Percentiles rank a stretch among this genome's conserved stretches.
Conservation (phyloP, 345 rosid species). For the Aurinia saxatilis region DNA sequence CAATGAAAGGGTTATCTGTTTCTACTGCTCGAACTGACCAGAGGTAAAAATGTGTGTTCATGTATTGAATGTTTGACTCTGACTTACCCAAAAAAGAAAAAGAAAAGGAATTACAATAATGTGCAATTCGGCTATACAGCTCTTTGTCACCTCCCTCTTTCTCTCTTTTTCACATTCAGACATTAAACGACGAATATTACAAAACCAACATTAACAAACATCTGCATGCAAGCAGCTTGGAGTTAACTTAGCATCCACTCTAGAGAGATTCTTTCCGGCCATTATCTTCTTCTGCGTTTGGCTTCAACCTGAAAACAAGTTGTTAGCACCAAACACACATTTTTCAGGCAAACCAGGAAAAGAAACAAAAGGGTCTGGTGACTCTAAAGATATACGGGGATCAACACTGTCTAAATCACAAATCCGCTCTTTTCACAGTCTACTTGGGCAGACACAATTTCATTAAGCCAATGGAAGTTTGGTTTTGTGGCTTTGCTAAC, state of each 20-base stretch:
- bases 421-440: background rate
- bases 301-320: constrained; percentile 21
- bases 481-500: background rate
- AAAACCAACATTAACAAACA: background rate
- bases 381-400: too few relatives aligned
- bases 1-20: too few relatives aligned
- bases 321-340: background rate
- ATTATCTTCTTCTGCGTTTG: constrained; percentile 18
- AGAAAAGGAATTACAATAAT: background rate
- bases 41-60: too few relatives aligned
- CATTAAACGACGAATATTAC: background rate
- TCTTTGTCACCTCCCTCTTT: constrained; percentile 1
- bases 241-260: constrained; percentile 2
- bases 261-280: background rate
- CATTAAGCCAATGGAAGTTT: background rate
- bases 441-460: too few relatives aligned
- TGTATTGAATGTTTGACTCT: too few relatives aligned
- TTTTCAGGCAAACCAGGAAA: background rate
- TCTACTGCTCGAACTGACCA: too few relatives aligned
- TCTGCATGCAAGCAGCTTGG: constrained; percentile 12
- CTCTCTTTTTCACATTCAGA: constrained; percentile 1
- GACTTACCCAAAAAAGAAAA: background rate
- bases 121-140: constrained; percentile 12
- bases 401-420: background rate
- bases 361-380: background rate